phyloP scores from a whole-genome alignment of 2,329 filamentous ascomycete genomes.

The Aspergillus caelatus region DNA sequence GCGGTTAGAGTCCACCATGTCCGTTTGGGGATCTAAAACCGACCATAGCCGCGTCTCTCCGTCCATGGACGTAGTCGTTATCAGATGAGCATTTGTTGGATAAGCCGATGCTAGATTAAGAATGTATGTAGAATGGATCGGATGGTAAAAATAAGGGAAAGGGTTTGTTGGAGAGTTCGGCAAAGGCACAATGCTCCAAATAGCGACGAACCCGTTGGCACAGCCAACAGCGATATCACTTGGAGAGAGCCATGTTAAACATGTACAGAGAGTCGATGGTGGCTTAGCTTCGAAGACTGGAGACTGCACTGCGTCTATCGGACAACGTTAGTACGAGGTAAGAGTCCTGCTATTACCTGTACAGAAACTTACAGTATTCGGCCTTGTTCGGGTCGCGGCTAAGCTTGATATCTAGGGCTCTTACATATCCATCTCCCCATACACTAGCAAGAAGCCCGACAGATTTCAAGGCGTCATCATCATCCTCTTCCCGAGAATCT shows the following conservation, averaged over 20 bases:
- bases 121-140: conserved; percentile 42
- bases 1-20: conserved; percentile 51
- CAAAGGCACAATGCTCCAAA: conserved; percentile 52
- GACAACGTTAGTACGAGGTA: not conserved
- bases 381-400: conserved; percentile 27
- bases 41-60: conserved; percentile 60
- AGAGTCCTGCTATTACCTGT: too few relatives aligned
- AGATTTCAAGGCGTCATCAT: conserved; percentile 29
- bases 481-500: conserved; percentile 31
- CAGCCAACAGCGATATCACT: conserved; percentile 58
- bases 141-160: conserved; percentile 40
- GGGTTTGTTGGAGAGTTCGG: conserved; percentile 19
- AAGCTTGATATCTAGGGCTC: conserved; percentile 56
- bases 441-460: conserved; percentile 60
- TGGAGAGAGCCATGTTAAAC: conserved; percentile 59
- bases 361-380: conserved; percentile 36
- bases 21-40: conserved; percentile 50
- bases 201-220: conserved; percentile 58
- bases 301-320: conserved; percentile 45
- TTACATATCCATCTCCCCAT: conserved; percentile 60
- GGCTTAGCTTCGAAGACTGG: conserved; percentile 56
- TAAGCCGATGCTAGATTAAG: conserved; percentile 51
- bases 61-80: conserved; percentile 57
- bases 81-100: conserved; percentile 55
- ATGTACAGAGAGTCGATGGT: conserved; percentile 58